Conservation (phyloP, 495 filamentous ascomycete species). For the Baudoinia panamericana region DNA sequence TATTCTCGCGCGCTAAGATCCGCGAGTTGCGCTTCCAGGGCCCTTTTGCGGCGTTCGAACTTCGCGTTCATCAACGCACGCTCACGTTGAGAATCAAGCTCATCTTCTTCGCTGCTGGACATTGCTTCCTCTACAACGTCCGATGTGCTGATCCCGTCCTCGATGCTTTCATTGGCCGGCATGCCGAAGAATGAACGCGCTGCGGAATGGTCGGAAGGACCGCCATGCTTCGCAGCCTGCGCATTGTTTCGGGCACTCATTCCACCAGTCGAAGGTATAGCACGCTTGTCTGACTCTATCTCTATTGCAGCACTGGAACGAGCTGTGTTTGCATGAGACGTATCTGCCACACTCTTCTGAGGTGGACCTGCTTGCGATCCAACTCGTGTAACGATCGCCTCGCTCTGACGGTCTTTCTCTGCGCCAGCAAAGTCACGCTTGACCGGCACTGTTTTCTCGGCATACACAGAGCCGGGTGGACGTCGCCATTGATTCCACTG, state of each 20-base stretch:
- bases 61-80: slow-evolving; percentile 26
- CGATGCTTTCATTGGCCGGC: slow-evolving; percentile 2
- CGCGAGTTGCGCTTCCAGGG: slow-evolving; percentile 24
- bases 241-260: no score
- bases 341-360: neutral
- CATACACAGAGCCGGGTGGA: slow-evolving; percentile 18
- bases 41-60: slow-evolving; percentile 26
- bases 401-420: slow-evolving; percentile 14
- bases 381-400: no score
- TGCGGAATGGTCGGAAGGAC: slow-evolving; percentile 11
- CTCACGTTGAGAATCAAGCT: slow-evolving; percentile 28
- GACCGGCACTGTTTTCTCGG: slow-evolving; percentile 17
- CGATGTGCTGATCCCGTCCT: slow-evolving; percentile 6
- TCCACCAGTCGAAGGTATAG: no score
- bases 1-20: slow-evolving; percentile 24
- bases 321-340: no score
- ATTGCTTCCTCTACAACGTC: slow-evolving; percentile 18
- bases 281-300: no score
- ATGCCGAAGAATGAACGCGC: slow-evolving; percentile 19
- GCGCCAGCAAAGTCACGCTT: slow-evolving; percentile 23
- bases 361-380: neutral
- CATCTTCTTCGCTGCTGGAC: slow-evolving; percentile 28
- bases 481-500: slow-evolving; percentile 28
- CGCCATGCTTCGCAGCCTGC: neutral
- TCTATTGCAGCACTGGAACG: no score